Evolutionary conservation across 441 rosid species (phyloP), one percentile per base, ranked within the genome.

Genomic region (Dalechampia spathulata): DNA sequence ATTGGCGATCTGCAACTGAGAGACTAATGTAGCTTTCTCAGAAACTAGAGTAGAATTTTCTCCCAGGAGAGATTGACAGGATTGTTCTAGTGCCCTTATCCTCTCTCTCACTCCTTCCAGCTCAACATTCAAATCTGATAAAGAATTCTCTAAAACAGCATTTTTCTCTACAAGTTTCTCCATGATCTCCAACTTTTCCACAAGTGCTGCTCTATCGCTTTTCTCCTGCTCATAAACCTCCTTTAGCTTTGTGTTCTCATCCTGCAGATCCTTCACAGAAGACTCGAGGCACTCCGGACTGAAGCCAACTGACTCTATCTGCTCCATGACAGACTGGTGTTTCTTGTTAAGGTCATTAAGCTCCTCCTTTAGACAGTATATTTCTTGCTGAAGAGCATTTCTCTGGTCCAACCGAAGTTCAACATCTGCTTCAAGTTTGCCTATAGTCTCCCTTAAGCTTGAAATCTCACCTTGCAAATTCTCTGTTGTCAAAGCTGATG

Each of bases 321-420:
- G 92, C 61, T 75, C 86, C 57, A 75, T 62, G 61, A 83, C 67
- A 56, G 72, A 68, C 69, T 67, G 83, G 55, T 85, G 75, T 65
- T 74, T 82, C 81, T 75, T 81, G 65, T 75, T 87, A 19, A 82
- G 75, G 49, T 71, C 85, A 74, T 84, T 77, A 57, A 90, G 61
- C 58, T 93, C 99, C 80, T 93, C 93, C 73, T 85, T 83, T 68
- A 93, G 82, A 76, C 96, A 83, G 70, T 85, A 85, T 66, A 87
- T 85, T 76, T 90, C 99, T 72, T 93, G 97, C 81, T 90, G 97
- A 68, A 87, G 85, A 66, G 95, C 90, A 75, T 82, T 90, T 70
- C 97, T 81, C 63, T 87, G 83, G 62, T 85, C 86, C 69, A 82
- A 83, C 62, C 90, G 81, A 62, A 83, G 81, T 64, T 79, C 89